Evolutionary conservation across 1,284 basidiomycete species (phyloP), one percentile per base, ranked within the genome.

Genomic region (Ustilago shanxiensis): DNA sequence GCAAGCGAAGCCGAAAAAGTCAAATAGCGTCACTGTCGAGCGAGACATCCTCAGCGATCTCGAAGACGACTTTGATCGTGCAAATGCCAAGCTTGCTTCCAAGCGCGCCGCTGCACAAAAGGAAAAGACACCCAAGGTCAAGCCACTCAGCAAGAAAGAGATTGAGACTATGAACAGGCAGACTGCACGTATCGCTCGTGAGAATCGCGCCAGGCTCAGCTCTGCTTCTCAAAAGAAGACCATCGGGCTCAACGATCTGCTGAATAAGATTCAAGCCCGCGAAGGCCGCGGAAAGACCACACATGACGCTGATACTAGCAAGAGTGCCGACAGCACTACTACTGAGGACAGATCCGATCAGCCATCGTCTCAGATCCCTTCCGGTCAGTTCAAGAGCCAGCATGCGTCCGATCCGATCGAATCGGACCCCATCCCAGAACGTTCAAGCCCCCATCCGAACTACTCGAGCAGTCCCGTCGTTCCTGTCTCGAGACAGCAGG

Each of bases 131-230:
- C 65, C 68, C 45, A 71, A 71, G 29, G 54, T 71, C 57, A 72
- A 77, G 60, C 79, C 79, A 6, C 75, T 83, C 16, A 74, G 56
- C 60, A 80, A 80, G 35, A 81, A 83, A 58, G 81, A 83, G 39
- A 37, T 77, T 31, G 80, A 81, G 18, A 70, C 60, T 55, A 84
- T 83, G 83, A 76, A 84, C 58, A 59, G 70, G 6, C 76, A 80
- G 49, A 73, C 80, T 1, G 83, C 83, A 3, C 72, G 73, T 5
- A 65, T 82, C 9, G 79, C 76, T 14, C 79, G 83, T 57, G 77
- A 82, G 45, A 65, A 81, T 26, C 73, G 77, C 35, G 57, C 75
- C 8, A 55, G 57, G 18, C 57, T 79, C 9, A 58, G 63, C 3
- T 62, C 60, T 10, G 31, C 52, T 2, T 77, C 78, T 37, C 77